Evolutionary conservation across 345 rosid genomes (phyloP).

Genomic region (Eucalyptus pauciflora): DNA sequence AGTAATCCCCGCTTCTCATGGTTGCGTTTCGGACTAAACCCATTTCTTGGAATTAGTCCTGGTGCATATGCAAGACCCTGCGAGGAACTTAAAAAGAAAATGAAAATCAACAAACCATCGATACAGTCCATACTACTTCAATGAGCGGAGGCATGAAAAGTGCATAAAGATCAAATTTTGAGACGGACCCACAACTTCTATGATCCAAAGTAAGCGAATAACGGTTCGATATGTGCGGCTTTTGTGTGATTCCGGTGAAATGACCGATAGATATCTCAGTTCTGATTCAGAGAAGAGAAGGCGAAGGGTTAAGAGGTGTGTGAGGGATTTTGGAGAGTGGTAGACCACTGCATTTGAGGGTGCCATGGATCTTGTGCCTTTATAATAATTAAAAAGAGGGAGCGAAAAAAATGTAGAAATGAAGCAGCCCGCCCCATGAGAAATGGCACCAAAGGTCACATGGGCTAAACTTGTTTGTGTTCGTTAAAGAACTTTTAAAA

Average conservation of each 20-base stretch:
- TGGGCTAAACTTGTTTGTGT: slow-evolving; percentile 50
- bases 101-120: not conserved
- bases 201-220: not conserved
- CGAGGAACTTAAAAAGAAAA: not conserved
- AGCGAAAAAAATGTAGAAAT: slow-evolving; percentile 15
- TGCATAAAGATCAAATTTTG: not conserved
- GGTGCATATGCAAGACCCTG: slow-evolving; percentile 6
- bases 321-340: not conserved
- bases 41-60: slow-evolving; percentile 21
- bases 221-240: not conserved
- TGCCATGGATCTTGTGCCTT: slow-evolving; percentile 18
- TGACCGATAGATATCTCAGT: not conserved
- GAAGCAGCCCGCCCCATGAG: slow-evolving; percentile 22
- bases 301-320: not conserved
- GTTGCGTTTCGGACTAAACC: slow-evolving; percentile 47
- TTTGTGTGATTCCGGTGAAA: not conserved
- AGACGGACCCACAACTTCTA: not conserved
- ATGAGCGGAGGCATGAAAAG: not conserved
- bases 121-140: not conserved
- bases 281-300: not conserved
- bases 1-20: slow-evolving; percentile 53
- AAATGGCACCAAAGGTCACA: slow-evolving; percentile 64
- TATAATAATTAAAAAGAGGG: slow-evolving; percentile 11
- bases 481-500: slow-evolving; percentile 19
- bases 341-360: not conserved